These are phyloP conservation scores for Suhomyces choctaworum DNA, from an alignment of 1,139 yeast genomes.

Conservation along the genomic window DNA sequence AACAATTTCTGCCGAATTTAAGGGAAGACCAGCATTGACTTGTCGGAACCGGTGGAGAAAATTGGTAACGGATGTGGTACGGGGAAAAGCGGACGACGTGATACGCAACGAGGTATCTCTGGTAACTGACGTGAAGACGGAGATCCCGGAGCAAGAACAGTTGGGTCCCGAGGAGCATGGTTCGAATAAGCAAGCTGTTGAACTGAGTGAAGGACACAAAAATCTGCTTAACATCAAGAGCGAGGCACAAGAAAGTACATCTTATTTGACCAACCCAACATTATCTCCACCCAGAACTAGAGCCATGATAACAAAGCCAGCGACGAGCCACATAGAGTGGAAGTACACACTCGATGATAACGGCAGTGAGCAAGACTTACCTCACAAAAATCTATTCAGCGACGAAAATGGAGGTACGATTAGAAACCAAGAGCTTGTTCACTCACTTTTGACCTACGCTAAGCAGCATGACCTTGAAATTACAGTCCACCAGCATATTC, in stretches of 20 bases:
- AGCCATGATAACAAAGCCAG: conserved; percentile 3
- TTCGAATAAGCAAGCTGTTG: not conserved
- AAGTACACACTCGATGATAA: conserved; percentile 28
- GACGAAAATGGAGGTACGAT: conserved; percentile 47
- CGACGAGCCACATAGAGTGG: conserved; percentile 31
- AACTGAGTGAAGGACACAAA: not conserved
- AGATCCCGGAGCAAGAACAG: no score
- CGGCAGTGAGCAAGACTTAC: conserved; percentile 14
- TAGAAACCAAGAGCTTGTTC: conserved; percentile 52
- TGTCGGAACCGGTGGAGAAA: conserved; percentile 94
- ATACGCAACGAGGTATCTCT: conserved; percentile 39
- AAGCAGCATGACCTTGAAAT: conserved; percentile 58
- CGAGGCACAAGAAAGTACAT: not conserved
- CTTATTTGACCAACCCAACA: not conserved
- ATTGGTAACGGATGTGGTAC: conserved; percentile 71
- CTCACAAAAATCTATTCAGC: conserved; percentile 13
- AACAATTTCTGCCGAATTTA: conserved; percentile 68
- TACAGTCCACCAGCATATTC: conserved; percentile 83
- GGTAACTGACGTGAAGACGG: conserved; percentile 21
- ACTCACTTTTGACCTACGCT: conserved; percentile 61
- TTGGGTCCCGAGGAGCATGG: not conserved
- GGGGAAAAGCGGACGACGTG: conserved; percentile 52
- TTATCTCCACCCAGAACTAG: not conserved
- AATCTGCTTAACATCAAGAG: not conserved
- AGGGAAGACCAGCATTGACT: conserved; percentile 82